Evolutionary conservation across 345 rosid genomes (phyloP), one percentile per base, ranked within the genome.

Genomic region (Salix purpurea): DNA sequence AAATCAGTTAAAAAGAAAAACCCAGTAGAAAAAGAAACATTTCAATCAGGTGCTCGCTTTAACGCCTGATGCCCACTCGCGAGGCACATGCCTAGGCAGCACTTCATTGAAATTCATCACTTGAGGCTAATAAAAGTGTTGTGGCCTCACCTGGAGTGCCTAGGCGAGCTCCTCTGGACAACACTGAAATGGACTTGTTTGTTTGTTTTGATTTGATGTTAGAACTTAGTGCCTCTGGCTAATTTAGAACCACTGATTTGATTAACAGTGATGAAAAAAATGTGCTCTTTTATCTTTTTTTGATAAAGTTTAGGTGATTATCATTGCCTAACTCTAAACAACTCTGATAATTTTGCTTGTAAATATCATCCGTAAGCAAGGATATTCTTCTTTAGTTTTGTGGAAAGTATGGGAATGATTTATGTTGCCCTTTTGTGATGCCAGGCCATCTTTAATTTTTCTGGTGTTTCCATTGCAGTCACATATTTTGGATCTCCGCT

Each of bases 401-500:
- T 24, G 11, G 16, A 32, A 74, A 48, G 19, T 48, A 65, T 58
- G 52, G 21, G 7, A 36, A 28, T 50, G 61, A 69, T 69, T 2
- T 67, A 2, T 8, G 23, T 9, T 32, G 42, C 34, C 65, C 39
- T 34, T 54, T 54, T 12, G 9, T 26, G 66, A 72, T 78, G 46
- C 50, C 21, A 10, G 7, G 28, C 34, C 62, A 9, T 14, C 30
- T 52, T 30, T 39, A 52, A 12, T 36, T 42, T 62, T n/a, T 7
- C 60, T 61, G 30, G 24, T 68, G 48, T 74, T 74, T 80, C 56
- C 69, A 76, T 73, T 86, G 89, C 94, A 96, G 99, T 81, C 89
- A 26, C 83, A 90, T 84, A 91, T 94, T 80, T 73, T 87, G 77
- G 95, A 92, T 37, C 84, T 96, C 46, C 97, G 92, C 77, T 82